Evolutionary conservation across 2,329 filamentous ascomycete species (phyloP).

Genomic region (Dothideomycetidae sp.): DNA sequence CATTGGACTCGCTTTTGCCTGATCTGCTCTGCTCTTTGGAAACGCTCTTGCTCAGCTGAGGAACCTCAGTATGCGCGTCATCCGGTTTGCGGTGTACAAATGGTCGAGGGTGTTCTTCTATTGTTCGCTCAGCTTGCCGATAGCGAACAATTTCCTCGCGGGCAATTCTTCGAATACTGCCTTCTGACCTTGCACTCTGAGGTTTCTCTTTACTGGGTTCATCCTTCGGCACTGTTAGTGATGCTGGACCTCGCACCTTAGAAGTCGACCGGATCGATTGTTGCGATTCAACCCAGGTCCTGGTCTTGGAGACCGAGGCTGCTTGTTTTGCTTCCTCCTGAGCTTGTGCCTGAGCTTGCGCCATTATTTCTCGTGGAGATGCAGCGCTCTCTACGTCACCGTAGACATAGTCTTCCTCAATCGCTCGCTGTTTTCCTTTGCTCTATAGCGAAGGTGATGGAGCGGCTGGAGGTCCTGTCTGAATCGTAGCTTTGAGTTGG

Average conservation of each 20-base stretch:
- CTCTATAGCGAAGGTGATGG: background rate
- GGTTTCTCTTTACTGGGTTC: background rate
- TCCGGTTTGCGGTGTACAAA: slow-evolving; percentile 21
- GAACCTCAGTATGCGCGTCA: background rate
- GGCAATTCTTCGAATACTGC: slow-evolving; percentile 17
- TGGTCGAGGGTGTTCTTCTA: slow-evolving; percentile 18
- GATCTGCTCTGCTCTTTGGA: background rate
- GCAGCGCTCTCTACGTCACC: background rate
- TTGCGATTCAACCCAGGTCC: slow-evolving; percentile 4
- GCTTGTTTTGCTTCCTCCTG: background rate
- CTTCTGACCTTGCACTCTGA: slow-evolving; percentile 1
- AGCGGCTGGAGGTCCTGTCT: no score
- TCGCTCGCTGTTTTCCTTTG: background rate
- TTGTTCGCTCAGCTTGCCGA: slow-evolving; percentile 21
- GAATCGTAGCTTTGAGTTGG: no score
- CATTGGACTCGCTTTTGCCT: background rate
- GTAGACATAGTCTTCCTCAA: slow-evolving; percentile 1
- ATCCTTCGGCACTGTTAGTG: background rate
- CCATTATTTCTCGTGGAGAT: slow-evolving; percentile 3
- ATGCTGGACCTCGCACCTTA: background rate
- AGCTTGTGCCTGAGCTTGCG: slow-evolving; percentile 2
- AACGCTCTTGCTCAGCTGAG: background rate
- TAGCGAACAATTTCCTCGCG: slow-evolving; percentile 23
- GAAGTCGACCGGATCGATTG: background rate
- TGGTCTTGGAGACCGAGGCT: slow-evolving; percentile 1